Evolutionary conservation across 2,329 filamentous ascomycete species (phyloP).

Genomic region (Blumeria graminis): DNA sequence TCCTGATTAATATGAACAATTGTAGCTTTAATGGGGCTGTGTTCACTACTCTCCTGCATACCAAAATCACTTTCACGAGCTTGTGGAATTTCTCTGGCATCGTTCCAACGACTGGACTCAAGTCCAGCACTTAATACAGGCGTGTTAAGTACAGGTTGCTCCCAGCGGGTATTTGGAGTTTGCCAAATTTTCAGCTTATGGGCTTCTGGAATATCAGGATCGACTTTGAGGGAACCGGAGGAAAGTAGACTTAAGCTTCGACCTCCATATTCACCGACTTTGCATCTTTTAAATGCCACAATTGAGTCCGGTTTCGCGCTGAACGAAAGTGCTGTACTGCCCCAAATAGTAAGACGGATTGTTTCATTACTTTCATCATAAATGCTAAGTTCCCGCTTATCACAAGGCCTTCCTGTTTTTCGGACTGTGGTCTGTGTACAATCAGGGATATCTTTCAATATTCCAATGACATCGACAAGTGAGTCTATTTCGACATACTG

Average conservation of each 20-base stretch:
- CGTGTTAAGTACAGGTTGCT: conserved; percentile 32
- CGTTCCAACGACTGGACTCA: conserved; percentile 41
- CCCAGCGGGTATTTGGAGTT: conserved; percentile 57
- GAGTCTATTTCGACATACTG: conserved; percentile 77
- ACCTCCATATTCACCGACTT: conserved; percentile 83
- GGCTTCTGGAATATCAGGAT: conserved; percentile 84
- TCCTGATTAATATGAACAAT: conserved; percentile 80
- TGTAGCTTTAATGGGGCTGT: conserved; percentile 71
- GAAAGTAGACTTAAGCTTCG: conserved; percentile 73
- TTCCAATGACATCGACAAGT: conserved; percentile 73
- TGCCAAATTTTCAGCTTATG: conserved; percentile 94
- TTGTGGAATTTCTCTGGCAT: conserved; percentile 54
- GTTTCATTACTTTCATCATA: conserved; percentile 80
- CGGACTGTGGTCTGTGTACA: conserved; percentile 61
- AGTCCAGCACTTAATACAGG: conserved; percentile 29
- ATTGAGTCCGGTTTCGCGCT: conserved; percentile 59
- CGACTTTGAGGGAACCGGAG: conserved; percentile 68
- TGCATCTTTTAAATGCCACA: conserved; percentile 86
- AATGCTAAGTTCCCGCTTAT: conserved; percentile 76
- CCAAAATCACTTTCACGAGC: conserved; percentile 71
- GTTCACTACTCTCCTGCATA: conserved; percentile 47
- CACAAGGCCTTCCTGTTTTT: conserved; percentile 63
- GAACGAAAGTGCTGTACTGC: conserved; percentile 60
- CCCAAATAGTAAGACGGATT: conserved; percentile 83
- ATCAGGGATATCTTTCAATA: conserved; percentile 69